Base-by-base conservation (phyloP, 1,284 basidiomycete species). In the Austroboletus olivaceoglutinosus region DNA sequence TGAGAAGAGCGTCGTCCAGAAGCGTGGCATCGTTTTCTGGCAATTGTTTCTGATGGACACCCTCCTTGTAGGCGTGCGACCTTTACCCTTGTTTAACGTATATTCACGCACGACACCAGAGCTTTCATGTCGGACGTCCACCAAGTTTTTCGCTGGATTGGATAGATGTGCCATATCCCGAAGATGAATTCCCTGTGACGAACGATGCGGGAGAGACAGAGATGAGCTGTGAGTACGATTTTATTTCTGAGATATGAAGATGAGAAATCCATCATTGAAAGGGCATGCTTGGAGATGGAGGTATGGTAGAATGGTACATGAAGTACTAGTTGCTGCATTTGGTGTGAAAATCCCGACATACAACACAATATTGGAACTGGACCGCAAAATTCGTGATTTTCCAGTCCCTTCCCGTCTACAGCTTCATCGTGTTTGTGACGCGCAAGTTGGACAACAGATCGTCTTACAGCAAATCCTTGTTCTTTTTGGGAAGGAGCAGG, bases 11-110 rank as follows among this genome's bases (percentile, higher is more conserved):
- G 69, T 75, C 42, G 66, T 73, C 15, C 70, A 80, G 46, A 69
- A 72, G 47, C 77, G 85, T 7, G 76, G 73, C 51, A 73, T 73
- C 22, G 70, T 83, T 5, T 87, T 86, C 60, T 88, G 85, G 83
- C 80, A 83, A 50, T 62, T 86, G 15, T 84, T 83, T 58, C 51
- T 70, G 19, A 63, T 76, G 19, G 84, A 86, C 57, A 80, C 81
- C 0, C 80, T 78, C 75, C 64, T 78, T 25, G 84, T 86, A 57
- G 56, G 80, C 19, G 6, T 23, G 13, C 22, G 1, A 36, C 2
- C 6, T 9, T 30, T 0, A 7, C 19, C n/a, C 7, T 16, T 30
- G 8, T 39, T 18, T 33, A 27, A 27, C 3, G 4, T 13, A 41
- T 33, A 34, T 31, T 52, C 16, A 52, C 34, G 23, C 13, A 15